Base-by-base conservation (phyloP, 768 basidiomycete genomes). In the Pholiota microspora region DNA sequence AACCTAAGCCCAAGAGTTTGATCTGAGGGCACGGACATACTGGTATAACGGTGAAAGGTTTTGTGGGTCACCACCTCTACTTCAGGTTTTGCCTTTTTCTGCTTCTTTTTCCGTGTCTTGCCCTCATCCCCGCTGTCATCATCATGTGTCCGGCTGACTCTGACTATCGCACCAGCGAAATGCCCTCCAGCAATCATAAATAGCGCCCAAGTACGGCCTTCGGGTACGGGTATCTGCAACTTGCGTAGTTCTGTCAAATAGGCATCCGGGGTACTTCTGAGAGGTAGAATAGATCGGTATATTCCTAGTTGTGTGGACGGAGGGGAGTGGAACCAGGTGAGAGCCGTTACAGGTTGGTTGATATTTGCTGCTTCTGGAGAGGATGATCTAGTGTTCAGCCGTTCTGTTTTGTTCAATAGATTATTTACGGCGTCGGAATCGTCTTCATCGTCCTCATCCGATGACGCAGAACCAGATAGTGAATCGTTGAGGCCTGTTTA, bases 181-280 rank as follows among this genome's bases (percentile, higher is more conserved):
- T 99, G 97, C 9, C 97, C 97, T 18, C 97, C 95, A 0, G 97
- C 97, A 35, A 89, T 85, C 94, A 98, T 97, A 63, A 99, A 89
- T 79, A 98, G 70, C 0, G 94, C 92, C 90, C 95, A 96, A 55
- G 82, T 88, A 34, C 94, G 77, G 13, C 85, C 91, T 15, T 77
- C 72, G 12, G 73, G 70, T 10, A 72, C 68, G 7, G 72, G 69
- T 4, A 62, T 61, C 67, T 94, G 94, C 76, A 94, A 78, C n/a
- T 71, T 71, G 59, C 73, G 79, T 18, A 95, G 71, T 56, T 85
- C 83, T 1, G 78, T 62, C 7, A 94, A 70, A 65, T 89, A 86
- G 0, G 69, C 61, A 4, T 75, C 62, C 3, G 77, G 67, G 18
- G 77, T 69, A 18, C 70, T 72, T 1, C 74, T 70, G 62, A 70